These are phyloP conservation scores for Reticulascus tulasneorum DNA, from an alignment of 2,329 filamentous ascomycete genomes.

Conservation along the genomic window DNA sequence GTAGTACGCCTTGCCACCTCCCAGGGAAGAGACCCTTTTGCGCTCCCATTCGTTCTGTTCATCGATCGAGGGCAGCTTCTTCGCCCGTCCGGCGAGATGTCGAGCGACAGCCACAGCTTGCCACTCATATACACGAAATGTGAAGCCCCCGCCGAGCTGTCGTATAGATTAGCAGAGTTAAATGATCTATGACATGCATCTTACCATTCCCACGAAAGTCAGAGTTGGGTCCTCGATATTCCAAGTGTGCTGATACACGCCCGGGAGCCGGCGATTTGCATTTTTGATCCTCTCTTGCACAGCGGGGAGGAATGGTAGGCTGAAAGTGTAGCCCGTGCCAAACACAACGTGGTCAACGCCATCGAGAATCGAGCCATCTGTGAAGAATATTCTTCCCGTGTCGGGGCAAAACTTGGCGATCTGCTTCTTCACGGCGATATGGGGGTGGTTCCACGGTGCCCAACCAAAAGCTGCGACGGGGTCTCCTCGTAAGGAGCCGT, in stretches of 20 bases:
- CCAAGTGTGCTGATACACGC: conserved; percentile 32
- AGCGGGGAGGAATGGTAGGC: conserved; percentile 48
- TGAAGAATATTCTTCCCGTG: conserved; percentile 41
- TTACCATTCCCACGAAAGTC: conserved; percentile 30
- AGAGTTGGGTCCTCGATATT: conserved; percentile 29
- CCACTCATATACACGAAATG: conserved; percentile 34
- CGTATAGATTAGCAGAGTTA: neutral
- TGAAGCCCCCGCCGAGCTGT: conserved; percentile 30
- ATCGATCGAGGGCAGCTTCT: conserved; percentile 17
- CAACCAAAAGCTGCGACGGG: conserved; percentile 50
- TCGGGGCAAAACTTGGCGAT: conserved; percentile 35
- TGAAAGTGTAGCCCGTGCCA: conserved; percentile 57
- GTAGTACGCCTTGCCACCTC: conserved; percentile 29
- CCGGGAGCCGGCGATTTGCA: conserved; percentile 25
- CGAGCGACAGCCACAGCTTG: conserved; percentile 33
- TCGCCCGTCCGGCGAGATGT: conserved; percentile 26
- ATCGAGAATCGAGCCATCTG: conserved; percentile 43
- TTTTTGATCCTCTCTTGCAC: conserved; percentile 39
- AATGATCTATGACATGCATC: conserved; percentile 1
- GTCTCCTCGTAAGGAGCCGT: conserved; percentile 42
- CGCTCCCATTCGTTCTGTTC: conserved; percentile 29
- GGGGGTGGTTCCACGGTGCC: conserved; percentile 51
- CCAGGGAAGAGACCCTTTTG: conserved; percentile 20
- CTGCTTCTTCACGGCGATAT: conserved; percentile 37
- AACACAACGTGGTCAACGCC: conserved; percentile 56